Percentiles rank a stretch among this genome's conserved stretches.
These are phyloP conservation scores for Phalaenopsis equestris DNA, from an alignment of 106 monocot genomes.

Conservation along the genomic window DNA sequence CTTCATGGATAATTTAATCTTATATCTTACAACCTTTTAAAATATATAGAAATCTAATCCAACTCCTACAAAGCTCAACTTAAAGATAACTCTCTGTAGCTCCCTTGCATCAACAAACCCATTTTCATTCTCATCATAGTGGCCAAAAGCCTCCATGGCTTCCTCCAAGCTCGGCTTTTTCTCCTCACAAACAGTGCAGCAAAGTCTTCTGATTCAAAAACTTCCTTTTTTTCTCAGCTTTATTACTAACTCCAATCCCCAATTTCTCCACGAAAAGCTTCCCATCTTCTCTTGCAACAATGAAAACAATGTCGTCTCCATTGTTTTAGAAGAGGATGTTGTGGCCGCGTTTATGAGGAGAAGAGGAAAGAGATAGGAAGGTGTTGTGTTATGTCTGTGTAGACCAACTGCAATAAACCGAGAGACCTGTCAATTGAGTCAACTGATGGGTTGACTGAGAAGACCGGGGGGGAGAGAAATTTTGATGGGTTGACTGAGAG, in stretches of 20 bases:
- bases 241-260: neutral
- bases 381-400: no score
- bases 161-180: conserved; percentile 43
- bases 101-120: conserved; percentile 41
- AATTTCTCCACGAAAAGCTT: conserved; percentile 13
- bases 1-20: no score
- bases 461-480: no score
- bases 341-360: no score
- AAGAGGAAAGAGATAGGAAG: no score
- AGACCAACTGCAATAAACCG: no score
- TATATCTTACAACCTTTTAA: no score
- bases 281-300: conserved; percentile 5
- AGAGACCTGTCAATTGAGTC: no score
- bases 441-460: no score
- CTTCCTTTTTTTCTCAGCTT: neutral
- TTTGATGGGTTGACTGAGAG: no score
- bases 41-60: conserved; percentile 8
- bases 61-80: conserved; percentile 13
- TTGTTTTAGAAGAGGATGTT: no score
- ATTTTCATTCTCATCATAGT: conserved; percentile 46
- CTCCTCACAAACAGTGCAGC: conserved; percentile 30
- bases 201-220: conserved; percentile 1
- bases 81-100: conserved; percentile 34
- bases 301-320: no score
- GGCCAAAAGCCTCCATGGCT: conserved; percentile 38